A percentile compares a stretch with the other conserved stretches of the same genome.
Conservation (phyloP, 2,329 filamentous ascomycete species). For the Chrysosporium keratinophilum region DNA sequence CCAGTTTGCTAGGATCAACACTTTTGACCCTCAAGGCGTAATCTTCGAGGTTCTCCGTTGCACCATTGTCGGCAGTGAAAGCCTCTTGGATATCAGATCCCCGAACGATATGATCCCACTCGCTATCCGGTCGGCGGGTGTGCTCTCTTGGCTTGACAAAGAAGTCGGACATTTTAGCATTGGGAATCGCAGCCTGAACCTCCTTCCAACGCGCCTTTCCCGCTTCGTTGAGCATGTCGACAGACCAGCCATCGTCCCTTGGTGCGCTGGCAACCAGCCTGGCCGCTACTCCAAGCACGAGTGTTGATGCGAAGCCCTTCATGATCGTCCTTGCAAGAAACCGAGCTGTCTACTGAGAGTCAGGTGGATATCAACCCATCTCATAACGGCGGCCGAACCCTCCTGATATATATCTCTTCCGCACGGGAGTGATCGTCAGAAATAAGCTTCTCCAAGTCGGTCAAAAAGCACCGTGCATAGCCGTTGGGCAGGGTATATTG, state of each 20-base stretch:
- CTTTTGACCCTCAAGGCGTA: conserved; percentile 87
- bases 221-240: conserved; percentile 45
- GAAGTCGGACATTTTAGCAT: conserved; percentile 58
- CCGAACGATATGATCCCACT: conserved; percentile 87
- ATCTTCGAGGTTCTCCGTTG: conserved; percentile 55
- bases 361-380: not conserved
- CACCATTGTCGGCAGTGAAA: conserved; percentile 64
- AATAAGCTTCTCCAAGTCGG: not conserved
- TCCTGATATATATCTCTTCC: not conserved
- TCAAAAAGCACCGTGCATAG: not conserved
- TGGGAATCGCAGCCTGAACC: conserved; percentile 70
- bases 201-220: conserved; percentile 82
- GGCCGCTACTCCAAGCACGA: conserved; percentile 12
- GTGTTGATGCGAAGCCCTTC: conserved; percentile 12
- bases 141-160: conserved; percentile 75
- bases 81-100: conserved; percentile 73
- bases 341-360: not conserved
- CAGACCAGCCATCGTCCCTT: not conserved
- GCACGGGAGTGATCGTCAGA: not conserved
- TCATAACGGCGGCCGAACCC: not conserved
- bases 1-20: conserved; percentile 73
- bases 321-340: not conserved
- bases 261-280: not conserved
- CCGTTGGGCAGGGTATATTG: not conserved
- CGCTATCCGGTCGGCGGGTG: conserved; percentile 61